Conservation (phyloP, 257 asterid genomes). For the Nicotiana benthamiana region DNA sequence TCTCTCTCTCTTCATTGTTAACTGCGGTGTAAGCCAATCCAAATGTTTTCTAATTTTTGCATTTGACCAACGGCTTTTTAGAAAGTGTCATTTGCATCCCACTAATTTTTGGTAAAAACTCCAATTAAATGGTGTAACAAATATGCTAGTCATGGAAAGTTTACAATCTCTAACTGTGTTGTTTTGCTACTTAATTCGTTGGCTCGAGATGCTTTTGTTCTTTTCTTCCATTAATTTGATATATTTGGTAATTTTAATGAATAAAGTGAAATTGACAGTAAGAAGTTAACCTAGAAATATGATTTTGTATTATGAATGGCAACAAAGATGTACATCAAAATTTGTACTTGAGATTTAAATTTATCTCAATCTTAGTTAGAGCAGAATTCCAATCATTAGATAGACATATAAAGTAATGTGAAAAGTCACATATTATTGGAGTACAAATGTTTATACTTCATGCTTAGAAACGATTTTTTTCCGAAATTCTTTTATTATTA, state of each 20-base stretch:
- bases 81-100: slow-evolving; percentile 2
- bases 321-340: no score
- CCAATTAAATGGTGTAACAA: background rate
- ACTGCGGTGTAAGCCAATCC: slow-evolving; percentile 17
- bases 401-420: background rate
- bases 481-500: no score
- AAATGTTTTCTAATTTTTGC: background rate
- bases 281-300: no score
- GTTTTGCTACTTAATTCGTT: background rate
- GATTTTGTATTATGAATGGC: background rate
- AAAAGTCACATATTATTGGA: background rate
- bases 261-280: no score
- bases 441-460: background rate
- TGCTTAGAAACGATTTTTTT: background rate
- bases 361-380: background rate
- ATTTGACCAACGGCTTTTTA: background rate
- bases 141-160: background rate
- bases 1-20: slow-evolving; percentile 3
- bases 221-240: background rate
- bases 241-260: background rate
- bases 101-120: background rate
- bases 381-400: background rate
- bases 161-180: background rate
- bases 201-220: background rate
- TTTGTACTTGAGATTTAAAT: background rate